Base-by-base conservation (phyloP, 2,329 filamentous ascomycete genomes). In the Pyrenophora teres region DNA sequence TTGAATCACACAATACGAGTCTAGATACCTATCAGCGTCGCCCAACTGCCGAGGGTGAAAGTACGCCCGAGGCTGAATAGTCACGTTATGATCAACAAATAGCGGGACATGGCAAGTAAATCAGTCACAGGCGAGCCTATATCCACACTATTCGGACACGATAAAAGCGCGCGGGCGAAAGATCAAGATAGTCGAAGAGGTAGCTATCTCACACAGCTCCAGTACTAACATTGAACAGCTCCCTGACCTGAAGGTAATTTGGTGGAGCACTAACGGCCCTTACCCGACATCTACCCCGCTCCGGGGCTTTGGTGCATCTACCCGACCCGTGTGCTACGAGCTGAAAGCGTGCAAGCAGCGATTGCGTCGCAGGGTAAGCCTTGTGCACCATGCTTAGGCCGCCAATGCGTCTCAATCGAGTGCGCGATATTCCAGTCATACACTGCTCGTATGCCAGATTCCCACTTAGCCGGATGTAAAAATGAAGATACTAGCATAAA, bases 221-320 rank as follows among this genome's bases (percentile, higher is more conserved):
- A 32, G 41, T 23, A 19, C 33, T 36, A 16, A 30, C 31, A 30
- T 32, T 44, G 21, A 12, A 23, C 19, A 33, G 30, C 36, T 40
- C 33, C 43, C 16, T 21, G 16, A 35, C 31, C 31, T 36, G 12
- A 4, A 16, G 2, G 10, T 31, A 18, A 21, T 30, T 16, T 30
- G 25, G 36, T 30, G 40, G 41, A 45, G 37, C 33, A 27, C 25
- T 13, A 30, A 12, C 27, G 36, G 15, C 7, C 4, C 21, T 23
- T 7, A 9, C 8, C 23, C 38, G 16, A 15, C n/a, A 18, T 13
- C 31, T 42, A 48, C 49, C 49, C 43, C 49, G 49, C 49, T 41
- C 32, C 44, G 38, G 49, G 44, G 32, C 12, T 6, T 12, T 33
- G 13, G 27, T 7, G 18, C 19, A 13, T 16, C 15, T n/a, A 10